Base-by-base conservation (phyloP, 148 eudicot genomes). In the Polygonum maritimum region DNA sequence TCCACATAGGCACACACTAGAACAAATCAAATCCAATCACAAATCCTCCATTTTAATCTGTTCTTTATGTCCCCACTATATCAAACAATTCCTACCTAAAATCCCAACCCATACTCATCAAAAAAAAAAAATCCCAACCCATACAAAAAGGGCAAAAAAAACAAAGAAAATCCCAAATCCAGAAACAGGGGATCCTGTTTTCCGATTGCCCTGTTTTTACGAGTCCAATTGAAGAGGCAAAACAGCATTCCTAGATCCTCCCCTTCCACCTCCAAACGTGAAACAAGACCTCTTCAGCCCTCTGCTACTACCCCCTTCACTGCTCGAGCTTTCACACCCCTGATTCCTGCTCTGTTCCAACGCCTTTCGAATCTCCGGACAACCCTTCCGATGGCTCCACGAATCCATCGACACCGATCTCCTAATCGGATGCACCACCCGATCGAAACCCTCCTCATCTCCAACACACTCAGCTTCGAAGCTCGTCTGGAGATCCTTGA, bases 361-460 rank as follows among this genome's bases (percentile, higher is more conserved):
- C 18, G 2, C 67, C 71, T 89, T 84, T 74, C 87, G 91, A 67
- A 90, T 86, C 41, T 95, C 90, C 69, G 85, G 19, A 76, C 81
- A 83, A 69, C 86, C 84, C 16, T 87, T 90, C 45, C 81, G 77
- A 60, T 92, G 86, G 7, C 77, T 76, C 2, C 92, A 87, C 12
- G 88, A 88, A 80, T 94, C 97, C 98, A 94, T 91, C 0, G 98
- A 94, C 39, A 94, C 81, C 0, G 98, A 94, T 77, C 98, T 84
- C 48, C 98, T 83, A 11, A 92, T 84, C 0, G 98, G 89, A 35
- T 90, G 88, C n/a, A 87, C 79, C n/a, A 87, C 79, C 8, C 19
- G 12, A 10, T 31, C 35, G 65, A 89, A 88, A 10, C 75, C 79
- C 2, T 86, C 89, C 41, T 89, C 90, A 54, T 55, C 80, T n/a